phyloP scores from a whole-genome alignment of 345 rosid genomes.

The Arabis alpina region DNA sequence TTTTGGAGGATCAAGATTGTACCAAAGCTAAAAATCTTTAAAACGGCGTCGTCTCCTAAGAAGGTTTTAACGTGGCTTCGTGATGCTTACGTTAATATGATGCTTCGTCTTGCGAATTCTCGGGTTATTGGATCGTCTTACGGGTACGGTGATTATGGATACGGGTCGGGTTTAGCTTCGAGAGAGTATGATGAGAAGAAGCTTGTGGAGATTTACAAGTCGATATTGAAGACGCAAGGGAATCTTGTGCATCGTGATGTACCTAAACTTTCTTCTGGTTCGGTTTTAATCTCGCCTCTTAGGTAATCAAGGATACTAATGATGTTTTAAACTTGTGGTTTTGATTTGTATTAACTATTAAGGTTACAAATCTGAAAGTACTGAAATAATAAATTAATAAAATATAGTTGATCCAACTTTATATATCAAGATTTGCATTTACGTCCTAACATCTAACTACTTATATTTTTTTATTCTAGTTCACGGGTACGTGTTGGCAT shows the following conservation, averaged over 20 bases:
- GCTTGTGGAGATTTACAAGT: conserved; percentile 72
- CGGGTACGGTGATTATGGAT: conserved; percentile 39
- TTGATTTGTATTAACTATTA: conserved; percentile 4
- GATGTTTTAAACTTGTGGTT: conserved; percentile 10
- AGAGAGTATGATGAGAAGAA: conserved; percentile 60
- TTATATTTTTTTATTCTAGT: background rate
- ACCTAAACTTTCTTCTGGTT: conserved; percentile 36
- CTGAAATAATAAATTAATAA: conserved; percentile 9
- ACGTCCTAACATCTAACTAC: conserved; percentile 9
- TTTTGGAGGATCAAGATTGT: conserved; percentile 59
- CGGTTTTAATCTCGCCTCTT: conserved; percentile 18
- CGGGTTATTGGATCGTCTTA: conserved; percentile 42
- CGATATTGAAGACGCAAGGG: conserved; percentile 56
- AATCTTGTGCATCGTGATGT: conserved; percentile 51
- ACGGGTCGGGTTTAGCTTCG: conserved; percentile 40
- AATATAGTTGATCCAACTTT: background rate
- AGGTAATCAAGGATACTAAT: background rate
- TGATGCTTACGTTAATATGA: conserved; percentile 75
- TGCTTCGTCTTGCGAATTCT: conserved; percentile 58
- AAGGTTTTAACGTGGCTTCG: conserved; percentile 59
- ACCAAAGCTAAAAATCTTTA: conserved; percentile 53
- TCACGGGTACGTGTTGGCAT: conserved; percentile 22
- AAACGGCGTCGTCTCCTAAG: conserved; percentile 49
- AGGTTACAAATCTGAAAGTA: background rate
- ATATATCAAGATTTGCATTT: conserved; percentile 23